Evolutionary conservation across 1,139 yeast genomes (phyloP).

Genomic region (Diutina mesorugosa): DNA sequence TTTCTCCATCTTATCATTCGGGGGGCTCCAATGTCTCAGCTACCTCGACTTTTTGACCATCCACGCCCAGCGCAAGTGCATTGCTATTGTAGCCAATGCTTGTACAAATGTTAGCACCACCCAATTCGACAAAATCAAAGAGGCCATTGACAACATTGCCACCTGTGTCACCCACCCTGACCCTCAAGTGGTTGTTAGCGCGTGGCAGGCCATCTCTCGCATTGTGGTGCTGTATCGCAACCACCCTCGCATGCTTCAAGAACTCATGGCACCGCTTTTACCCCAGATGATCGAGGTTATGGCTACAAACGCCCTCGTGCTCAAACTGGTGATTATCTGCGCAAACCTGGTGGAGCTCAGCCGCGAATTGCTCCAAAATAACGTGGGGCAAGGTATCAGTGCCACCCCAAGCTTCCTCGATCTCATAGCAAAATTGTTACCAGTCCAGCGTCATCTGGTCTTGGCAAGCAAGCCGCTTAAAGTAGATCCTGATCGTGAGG

Average conservation of each 20-base stretch:
- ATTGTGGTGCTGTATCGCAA: constrained; percentile 19
- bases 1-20: constrained; percentile 36
- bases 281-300: constrained; percentile 1
- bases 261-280: not conserved
- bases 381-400: not conserved
- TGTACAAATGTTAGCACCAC: constrained; percentile 36
- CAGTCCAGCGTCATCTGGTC: not conserved
- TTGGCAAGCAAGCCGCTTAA: not conserved
- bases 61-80: constrained; percentile 80
- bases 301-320: not conserved
- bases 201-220: constrained; percentile 56
- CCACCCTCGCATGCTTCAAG: not conserved
- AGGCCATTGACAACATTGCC: constrained; percentile 50
- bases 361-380: not conserved
- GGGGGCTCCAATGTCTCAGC: constrained; percentile 61
- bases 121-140: constrained; percentile 36
- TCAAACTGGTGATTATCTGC: not conserved
- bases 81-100: constrained; percentile 67
- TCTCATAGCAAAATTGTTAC: not conserved
- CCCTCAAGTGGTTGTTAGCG: constrained; percentile 49
- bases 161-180: constrained; percentile 55
- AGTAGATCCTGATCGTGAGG: not conserved
- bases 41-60: constrained; percentile 81
- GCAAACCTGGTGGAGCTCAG: not conserved
- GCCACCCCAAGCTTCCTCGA: not conserved